Percentiles rank a stretch among this genome's conserved stretches.
Evolutionary conservation across 2,329 filamentous ascomycete genomes (phyloP).

Genomic region (Nigrospora osmanthi): DNA sequence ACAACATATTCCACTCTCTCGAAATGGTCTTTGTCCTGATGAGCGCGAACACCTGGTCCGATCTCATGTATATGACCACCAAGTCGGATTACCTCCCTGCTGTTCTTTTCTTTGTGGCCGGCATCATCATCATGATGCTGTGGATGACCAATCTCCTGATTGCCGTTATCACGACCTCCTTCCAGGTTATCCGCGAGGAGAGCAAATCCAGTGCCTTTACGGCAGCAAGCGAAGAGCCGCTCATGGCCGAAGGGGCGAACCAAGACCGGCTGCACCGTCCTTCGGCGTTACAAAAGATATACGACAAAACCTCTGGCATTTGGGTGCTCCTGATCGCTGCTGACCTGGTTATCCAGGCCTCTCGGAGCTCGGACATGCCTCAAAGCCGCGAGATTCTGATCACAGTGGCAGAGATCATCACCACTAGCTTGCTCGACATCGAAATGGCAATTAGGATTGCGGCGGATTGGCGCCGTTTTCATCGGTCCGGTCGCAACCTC

Average conservation of each 20-base stretch:
- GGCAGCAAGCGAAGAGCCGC: conserved; percentile 50
- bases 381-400: conserved; percentile 55
- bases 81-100: conserved; percentile 85
- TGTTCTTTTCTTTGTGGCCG: conserved; percentile 66
- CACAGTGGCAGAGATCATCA: conserved; percentile 60
- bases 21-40: conserved; percentile 97
- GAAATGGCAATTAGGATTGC: conserved; percentile 78
- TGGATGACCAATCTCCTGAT: conserved; percentile 95
- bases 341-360: conserved; percentile 70
- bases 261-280: conserved; percentile 32
- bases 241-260: conserved; percentile 27
- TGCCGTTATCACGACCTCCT: conserved; percentile 96
- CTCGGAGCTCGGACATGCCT: conserved; percentile 71
- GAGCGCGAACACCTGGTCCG: conserved; percentile 94
- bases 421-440: conserved; percentile 70
- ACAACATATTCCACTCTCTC: conserved; percentile 86
- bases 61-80: conserved; percentile 88
- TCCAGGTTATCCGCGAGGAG: conserved; percentile 96
- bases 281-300: conserved; percentile 58
- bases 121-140: conserved; percentile 85
- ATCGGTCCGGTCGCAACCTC: conserved; percentile 64
- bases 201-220: conserved; percentile 92
- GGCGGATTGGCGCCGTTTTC: conserved; percentile 75
- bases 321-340: conserved; percentile 79
- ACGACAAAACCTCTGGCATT: conserved; percentile 64